phyloP scores from a whole-genome alignment of 352 stramenopile genomes.

The Globisporangium takayamanum region DNA sequence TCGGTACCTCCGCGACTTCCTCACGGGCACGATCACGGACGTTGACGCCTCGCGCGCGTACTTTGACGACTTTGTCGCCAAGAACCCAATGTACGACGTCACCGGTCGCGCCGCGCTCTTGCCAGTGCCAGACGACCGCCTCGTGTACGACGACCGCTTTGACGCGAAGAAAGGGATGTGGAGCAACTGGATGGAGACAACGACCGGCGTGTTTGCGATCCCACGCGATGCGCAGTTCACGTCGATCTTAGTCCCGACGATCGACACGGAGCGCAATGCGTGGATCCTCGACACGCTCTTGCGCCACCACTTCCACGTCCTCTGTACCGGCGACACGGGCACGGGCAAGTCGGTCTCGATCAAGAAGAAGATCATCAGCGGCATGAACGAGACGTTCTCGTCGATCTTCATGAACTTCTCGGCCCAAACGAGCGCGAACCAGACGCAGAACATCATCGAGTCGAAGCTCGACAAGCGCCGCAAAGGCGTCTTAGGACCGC shows the following conservation, averaged over 20 bases:
- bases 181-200: conserved; percentile 66
- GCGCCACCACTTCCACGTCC: conserved; percentile 83
- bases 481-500: conserved; percentile 89
- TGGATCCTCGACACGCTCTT: conserved; percentile 89
- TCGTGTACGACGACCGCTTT: conserved; percentile 91
- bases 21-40: conserved; percentile 30
- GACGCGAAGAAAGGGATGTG: conserved; percentile 81
- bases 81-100: conserved; percentile 71
- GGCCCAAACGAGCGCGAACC: conserved; percentile 90
- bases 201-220: conserved; percentile 41
- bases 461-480: conserved; percentile 92
- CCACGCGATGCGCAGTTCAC: conserved; percentile 77
- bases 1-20: conserved; percentile 70
- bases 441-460: conserved; percentile 93
- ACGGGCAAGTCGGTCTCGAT: conserved; percentile 93
- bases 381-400: conserved; percentile 71
- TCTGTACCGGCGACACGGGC: conserved; percentile 90
- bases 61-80: conserved; percentile 84
- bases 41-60: conserved; percentile 31
- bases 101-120: conserved; percentile 25
- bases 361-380: conserved; percentile 89
- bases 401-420: conserved; percentile 93
- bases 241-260: conserved; percentile 89
- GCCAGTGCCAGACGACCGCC: conserved; percentile 46
- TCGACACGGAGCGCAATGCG: conserved; percentile 90